Percentiles rank a stretch among this genome's conserved stretches.
Evolutionary conservation across 345 rosid species (phyloP).

Genomic region (Gossypium turneri): DNA sequence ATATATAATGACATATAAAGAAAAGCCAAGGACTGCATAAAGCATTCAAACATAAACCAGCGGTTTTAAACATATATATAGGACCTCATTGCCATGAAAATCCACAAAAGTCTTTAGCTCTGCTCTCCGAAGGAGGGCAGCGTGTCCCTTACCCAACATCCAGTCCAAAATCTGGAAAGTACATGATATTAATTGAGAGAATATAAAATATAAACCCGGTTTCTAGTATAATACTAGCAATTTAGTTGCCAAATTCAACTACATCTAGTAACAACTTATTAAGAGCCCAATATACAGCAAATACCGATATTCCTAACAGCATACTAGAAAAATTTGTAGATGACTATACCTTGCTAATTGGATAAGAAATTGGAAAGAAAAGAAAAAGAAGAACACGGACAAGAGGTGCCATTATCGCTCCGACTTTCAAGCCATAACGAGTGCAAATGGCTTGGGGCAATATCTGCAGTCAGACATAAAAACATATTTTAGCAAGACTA

Average conservation of each 20-base stretch:
- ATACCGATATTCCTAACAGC: not conserved
- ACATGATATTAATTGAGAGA: slow-evolving; percentile 7
- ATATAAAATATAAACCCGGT: not conserved
- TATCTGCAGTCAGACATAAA: slow-evolving; percentile 44
- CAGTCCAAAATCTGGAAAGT: slow-evolving; percentile 71
- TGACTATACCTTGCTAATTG: slow-evolving; percentile 76
- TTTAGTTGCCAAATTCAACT: not conserved
- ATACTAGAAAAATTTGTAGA: not conserved
- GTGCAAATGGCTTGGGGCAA: slow-evolving; percentile 89
- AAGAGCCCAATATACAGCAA: not conserved
- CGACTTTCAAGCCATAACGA: slow-evolving; percentile 86
- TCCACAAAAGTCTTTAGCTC: slow-evolving; percentile 88
- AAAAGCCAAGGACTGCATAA: not conserved
- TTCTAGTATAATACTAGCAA: not conserved
- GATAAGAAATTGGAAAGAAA: slow-evolving; percentile 85
- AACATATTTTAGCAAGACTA: slow-evolving; percentile 10
- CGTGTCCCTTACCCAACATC: slow-evolving; percentile 97
- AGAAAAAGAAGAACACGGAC: slow-evolving; percentile 67
- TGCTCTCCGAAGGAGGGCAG: slow-evolving; percentile 82
- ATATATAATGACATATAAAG: slow-evolving; percentile 12
- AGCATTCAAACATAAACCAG: slow-evolving; percentile 5
- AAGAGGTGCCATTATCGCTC: slow-evolving; percentile 81
- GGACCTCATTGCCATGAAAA: slow-evolving; percentile 91
- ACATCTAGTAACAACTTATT: slow-evolving; percentile 8
- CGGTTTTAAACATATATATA: not conserved